Evolutionary conservation across 2,329 filamentous ascomycete genomes (phyloP), one percentile per base, ranked within the genome.

Genomic region (Neonectria faginata): DNA sequence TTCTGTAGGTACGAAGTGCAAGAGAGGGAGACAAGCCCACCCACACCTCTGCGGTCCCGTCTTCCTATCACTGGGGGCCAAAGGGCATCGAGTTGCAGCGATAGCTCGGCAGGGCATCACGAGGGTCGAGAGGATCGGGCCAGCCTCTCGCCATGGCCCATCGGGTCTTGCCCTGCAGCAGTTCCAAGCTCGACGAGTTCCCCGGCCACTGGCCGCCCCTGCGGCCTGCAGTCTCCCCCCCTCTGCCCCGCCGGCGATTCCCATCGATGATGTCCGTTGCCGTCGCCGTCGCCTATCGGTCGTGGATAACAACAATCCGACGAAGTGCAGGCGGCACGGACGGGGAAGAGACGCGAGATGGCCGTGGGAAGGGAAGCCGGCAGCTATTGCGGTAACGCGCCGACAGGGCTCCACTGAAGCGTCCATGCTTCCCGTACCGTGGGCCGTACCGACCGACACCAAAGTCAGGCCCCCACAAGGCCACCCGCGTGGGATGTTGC

Each of bases 141-240:
- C 25, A 25, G 51, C 39, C 51, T 42, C 33, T 54, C 33, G 31
- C n/a, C 29, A 10, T 29, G 5, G 36, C 14, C 36, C 36, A 39
- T 31, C 16, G 47, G 47, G 25, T 22, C 29, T 36, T 51, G 48
- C 41, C 56, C 57, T 51, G 53, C 57, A 61, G 62, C 62, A 57
- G 62, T 60, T 61, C 57, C 62, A 57, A 39, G 62, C 57, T 61
- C 48, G 51, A 57, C 60, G 39, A 65, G 41, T 65, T 62, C 62
- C 52, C 53, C 57, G 41, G 47, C 44, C 50, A 55, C 22, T 60
- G 42, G 33, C 31, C 45, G 36, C 42, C 42, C 53, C 53, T 62
- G 44, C 48, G 48, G 36, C 51, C 57, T 27, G 27, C 62, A 25
- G 50, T 42, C 57, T 25, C 50, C 22, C 36, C 22, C 36, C 25